These are phyloP conservation scores for Eutrema heterophyllum DNA, from an alignment of 345 rosid species.

Conservation along the genomic window DNA sequence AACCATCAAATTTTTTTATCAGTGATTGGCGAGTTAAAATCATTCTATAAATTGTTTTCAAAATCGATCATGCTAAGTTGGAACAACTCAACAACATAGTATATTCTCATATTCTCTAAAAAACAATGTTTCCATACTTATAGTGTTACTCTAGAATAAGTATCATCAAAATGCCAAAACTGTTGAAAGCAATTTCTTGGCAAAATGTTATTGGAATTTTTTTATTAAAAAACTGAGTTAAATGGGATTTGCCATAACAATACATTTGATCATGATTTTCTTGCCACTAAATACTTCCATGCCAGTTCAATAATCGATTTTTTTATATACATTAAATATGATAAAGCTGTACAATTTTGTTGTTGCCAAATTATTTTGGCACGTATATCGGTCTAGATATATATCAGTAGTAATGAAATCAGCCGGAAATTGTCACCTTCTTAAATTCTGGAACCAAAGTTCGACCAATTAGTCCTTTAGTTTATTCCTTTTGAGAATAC, in stretches of 20 bases:
- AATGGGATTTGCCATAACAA: background rate
- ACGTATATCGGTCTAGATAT: background rate
- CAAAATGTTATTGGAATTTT: background rate
- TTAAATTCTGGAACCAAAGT: background rate
- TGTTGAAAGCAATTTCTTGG: background rate
- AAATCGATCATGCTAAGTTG: background rate
- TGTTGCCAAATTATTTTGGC: background rate
- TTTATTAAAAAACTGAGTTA: background rate
- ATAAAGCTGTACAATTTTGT: background rate
- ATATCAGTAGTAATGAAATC: background rate
- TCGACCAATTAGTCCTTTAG: too few relatives aligned
- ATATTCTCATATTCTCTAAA: background rate
- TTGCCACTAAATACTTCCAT: background rate
- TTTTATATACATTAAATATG: background rate
- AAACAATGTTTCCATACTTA: background rate
- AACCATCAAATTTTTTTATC: background rate
- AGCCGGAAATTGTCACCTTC: background rate
- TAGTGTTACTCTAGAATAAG: background rate
- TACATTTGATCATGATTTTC: background rate
- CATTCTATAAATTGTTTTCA: background rate
- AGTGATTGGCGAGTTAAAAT: background rate
- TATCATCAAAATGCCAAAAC: background rate
- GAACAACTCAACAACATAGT: background rate
- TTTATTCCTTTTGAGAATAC: too few relatives aligned
- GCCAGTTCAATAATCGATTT: background rate